Base-by-base conservation (phyloP, 2,329 filamentous ascomycete genomes). In the Fusarium multiceps region DNA sequence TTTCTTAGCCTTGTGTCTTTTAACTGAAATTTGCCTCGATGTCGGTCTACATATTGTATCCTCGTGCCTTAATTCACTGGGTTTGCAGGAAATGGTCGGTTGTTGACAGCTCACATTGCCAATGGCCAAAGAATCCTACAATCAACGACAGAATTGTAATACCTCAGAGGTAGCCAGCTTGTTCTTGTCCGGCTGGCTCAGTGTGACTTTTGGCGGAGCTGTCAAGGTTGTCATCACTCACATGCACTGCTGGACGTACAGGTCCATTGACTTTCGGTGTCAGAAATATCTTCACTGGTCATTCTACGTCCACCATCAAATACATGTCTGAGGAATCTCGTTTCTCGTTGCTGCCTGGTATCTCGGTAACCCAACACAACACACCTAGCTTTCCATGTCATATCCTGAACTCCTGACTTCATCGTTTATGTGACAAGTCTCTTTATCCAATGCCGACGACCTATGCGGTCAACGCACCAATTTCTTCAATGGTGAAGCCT, bases 401-500 rank as follows among this genome's bases (percentile, higher is more conserved):
- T 60, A 68, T 59, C 58, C 59, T 64, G 59, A 65, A 54, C 67
- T 64, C 57, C 59, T 58, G 16, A 46, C 58, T 46, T 50, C 45
- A 45, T 23, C 51, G 23, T 23, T 55, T 50, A 51, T 66, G 37
- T 50, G 59, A 58, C 57, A 59, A 48, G 53, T 63, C 34, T 62
- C 63, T 41, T 51, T 20, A 46, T 56, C 30, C 55, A 53, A 58
- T 48, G 18, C 37, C 40, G 45, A 48, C 55, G 41, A 32, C 58
- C 57, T 74, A 76, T 45, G 49, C 63, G 65, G 70, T 34, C 51
- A 80, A 70, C 59, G 74, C 65, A 37, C 71, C 69, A 57, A 77
- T 77, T 79, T 94, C 92, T 69, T 90, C 87, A 42, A 83, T 83
- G 1, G 88, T 89, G 64, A 93, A 89, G 0, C 93, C 93, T 75